Conservation (phyloP, 2,329 filamentous ascomycete genomes). For the Claviceps citrina region DNA sequence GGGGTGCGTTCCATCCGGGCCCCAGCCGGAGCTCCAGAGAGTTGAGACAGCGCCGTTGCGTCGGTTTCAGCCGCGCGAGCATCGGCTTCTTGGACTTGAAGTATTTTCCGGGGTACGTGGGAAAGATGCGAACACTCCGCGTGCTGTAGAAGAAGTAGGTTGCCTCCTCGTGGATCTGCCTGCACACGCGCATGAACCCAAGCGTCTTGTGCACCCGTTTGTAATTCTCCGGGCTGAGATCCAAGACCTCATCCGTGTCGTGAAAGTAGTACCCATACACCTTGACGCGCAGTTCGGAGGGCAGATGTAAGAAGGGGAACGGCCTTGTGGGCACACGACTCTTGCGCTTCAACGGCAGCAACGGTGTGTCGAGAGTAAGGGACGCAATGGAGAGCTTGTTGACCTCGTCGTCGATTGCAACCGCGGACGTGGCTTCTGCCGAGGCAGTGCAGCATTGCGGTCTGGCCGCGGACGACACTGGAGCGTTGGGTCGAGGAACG, state of each 20-base stretch:
- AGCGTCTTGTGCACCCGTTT: constrained; percentile 45
- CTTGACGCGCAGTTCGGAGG: constrained; percentile 52
- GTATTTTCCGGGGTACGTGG: constrained; percentile 45
- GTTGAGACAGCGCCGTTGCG: constrained; percentile 43
- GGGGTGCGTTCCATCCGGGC: constrained; percentile 57
- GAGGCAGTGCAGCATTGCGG: constrained; percentile 22
- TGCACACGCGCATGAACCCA: constrained; percentile 44
- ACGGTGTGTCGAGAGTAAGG: constrained; percentile 27
- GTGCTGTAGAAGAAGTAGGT: constrained; percentile 50
- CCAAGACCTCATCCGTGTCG: constrained; percentile 38
- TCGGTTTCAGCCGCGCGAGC: constrained; percentile 46
- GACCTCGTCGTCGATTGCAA: constrained; percentile 26
- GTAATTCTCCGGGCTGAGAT: constrained; percentile 52
- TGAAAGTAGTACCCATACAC: constrained; percentile 52
- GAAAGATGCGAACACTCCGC: constrained; percentile 50
- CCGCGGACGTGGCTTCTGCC: constrained; percentile 16
- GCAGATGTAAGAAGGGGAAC: constrained; percentile 52
- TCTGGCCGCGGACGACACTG: constrained; percentile 14
- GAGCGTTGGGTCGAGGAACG: constrained; percentile 17
- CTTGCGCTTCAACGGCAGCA: constrained; percentile 18
- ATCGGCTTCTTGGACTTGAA: constrained; percentile 62
- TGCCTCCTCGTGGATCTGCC: constrained; percentile 46
- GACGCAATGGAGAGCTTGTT: constrained; percentile 26
- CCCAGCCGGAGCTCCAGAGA: constrained; percentile 56
- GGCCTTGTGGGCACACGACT: constrained; percentile 23